Evolutionary conservation across 176 grass and related monocot species (phyloP).

Genomic region (Poa pratensis): DNA sequence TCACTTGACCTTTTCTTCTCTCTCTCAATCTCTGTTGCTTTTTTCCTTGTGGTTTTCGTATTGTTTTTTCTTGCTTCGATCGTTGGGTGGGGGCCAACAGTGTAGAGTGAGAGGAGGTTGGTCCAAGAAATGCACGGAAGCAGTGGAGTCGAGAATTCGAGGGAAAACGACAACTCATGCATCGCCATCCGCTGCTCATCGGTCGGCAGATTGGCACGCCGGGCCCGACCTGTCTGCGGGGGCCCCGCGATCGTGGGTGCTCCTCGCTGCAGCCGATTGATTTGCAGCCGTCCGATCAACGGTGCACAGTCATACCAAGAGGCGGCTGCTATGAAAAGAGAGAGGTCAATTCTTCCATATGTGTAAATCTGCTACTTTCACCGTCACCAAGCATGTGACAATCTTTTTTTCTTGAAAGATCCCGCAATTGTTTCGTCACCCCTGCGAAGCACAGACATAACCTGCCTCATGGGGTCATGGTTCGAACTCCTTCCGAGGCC

Average conservation of each 20-base stretch:
- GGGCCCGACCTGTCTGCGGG: slow-evolving; percentile 13
- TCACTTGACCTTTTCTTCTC: background rate
- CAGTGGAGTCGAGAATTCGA: slow-evolving; percentile 33
- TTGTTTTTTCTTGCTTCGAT: background rate
- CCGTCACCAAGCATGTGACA: background rate
- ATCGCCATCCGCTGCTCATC: slow-evolving; percentile 40
- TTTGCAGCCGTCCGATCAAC: slow-evolving; percentile 12
- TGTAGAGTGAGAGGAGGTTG: background rate
- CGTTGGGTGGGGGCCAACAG: background rate
- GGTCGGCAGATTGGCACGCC: slow-evolving; percentile 26
- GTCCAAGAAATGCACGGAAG: slow-evolving; percentile 33
- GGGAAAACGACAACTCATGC: slow-evolving; percentile 38
- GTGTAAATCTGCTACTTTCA: background rate
- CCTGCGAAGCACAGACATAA: too few relatives aligned
- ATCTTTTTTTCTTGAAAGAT: too few relatives aligned
- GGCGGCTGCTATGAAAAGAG: background rate
- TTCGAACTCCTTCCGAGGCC: too few relatives aligned
- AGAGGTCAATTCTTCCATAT: background rate
- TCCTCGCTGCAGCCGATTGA: background rate
- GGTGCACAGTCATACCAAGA: background rate
- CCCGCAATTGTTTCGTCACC: too few relatives aligned
- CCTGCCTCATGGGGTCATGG: too few relatives aligned
- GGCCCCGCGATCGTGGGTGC: background rate
- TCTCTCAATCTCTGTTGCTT: background rate
- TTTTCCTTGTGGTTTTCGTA: background rate